phyloP scores from a whole-genome alignment of 495 filamentous ascomycete species.

The Talaromyces stipitatus region DNA sequence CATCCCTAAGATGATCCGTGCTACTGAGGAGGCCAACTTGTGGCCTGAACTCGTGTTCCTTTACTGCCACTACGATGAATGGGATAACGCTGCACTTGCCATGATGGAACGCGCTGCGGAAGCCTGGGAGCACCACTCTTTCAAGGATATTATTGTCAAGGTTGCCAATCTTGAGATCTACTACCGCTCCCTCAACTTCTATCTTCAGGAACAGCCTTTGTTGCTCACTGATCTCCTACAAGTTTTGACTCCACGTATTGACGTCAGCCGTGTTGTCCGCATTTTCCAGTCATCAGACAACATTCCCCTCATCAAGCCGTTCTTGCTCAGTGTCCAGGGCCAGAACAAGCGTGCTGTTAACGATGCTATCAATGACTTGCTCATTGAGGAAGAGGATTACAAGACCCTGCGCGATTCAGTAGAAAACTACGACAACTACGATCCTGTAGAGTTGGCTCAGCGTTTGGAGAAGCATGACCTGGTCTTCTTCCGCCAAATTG shows the following conservation, averaged over 20 bases:
- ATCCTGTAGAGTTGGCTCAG: slow-evolving; percentile 88
- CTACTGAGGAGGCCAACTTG: slow-evolving; percentile 88
- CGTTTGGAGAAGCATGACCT: slow-evolving; percentile 93
- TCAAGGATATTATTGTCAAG: slow-evolving; percentile 98
- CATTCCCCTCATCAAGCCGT: slow-evolving; percentile 97
- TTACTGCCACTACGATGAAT: slow-evolving; percentile 99
- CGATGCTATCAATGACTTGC: slow-evolving; percentile 93
- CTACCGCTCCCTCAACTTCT: slow-evolving; percentile 96
- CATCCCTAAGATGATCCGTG: slow-evolving; percentile 95
- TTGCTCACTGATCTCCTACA: slow-evolving; percentile 93
- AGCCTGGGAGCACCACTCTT: slow-evolving; percentile 99
- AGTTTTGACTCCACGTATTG: slow-evolving; percentile 83
- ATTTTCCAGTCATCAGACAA: slow-evolving; percentile 99
- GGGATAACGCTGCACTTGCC: slow-evolving; percentile 94
- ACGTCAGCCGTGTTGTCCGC: slow-evolving; percentile 95
- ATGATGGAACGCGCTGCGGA: slow-evolving; percentile 99
- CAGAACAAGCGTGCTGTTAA: slow-evolving; percentile 99
- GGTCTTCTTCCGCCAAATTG: slow-evolving; percentile 99
- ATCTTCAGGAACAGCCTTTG: slow-evolving; percentile 91
- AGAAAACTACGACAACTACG: slow-evolving; percentile 98
- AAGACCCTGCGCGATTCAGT: slow-evolving; percentile 97
- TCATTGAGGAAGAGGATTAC: slow-evolving; percentile 99
- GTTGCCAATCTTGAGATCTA: slow-evolving; percentile 98
- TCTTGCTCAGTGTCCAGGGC: slow-evolving; percentile 90
- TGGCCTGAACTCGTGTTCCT: slow-evolving; percentile 99